Conservation (phyloP, 768 basidiomycete genomes). For the Panaeolus papilionaceus region DNA sequence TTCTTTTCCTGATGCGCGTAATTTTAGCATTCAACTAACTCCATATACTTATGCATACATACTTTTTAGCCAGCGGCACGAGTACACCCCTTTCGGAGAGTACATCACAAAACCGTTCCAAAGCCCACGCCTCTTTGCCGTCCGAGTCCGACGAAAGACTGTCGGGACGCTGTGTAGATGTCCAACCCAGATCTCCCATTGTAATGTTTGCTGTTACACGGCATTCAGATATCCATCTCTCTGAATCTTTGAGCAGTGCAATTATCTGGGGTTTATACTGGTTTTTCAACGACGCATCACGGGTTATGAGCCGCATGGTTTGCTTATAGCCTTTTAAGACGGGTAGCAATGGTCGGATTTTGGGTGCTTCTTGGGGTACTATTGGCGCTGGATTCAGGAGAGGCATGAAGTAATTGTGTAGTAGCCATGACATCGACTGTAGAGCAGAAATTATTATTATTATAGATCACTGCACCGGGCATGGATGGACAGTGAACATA, state of each 20-base stretch:
- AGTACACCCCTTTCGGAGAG: slow-evolving; percentile 76
- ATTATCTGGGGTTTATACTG: slow-evolving; percentile 58
- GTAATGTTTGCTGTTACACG: slow-evolving; percentile 62
- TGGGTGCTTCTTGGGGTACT: slow-evolving; percentile 34
- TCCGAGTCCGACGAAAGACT: slow-evolving; percentile 44
- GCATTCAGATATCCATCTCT: slow-evolving; percentile 82
- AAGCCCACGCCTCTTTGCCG: slow-evolving; percentile 66
- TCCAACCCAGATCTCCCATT: slow-evolving; percentile 58
- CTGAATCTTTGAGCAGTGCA: slow-evolving; percentile 62
- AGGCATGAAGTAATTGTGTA: slow-evolving; percentile 85
- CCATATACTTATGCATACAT: slow-evolving; percentile 40
- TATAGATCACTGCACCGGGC: slow-evolving; percentile 6
- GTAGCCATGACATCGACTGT: slow-evolving; percentile 84
- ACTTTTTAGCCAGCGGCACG: slow-evolving; percentile 89
- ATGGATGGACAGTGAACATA: slow-evolving; percentile 25
- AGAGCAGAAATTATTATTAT: slow-evolving; percentile 7
- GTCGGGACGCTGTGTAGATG: slow-evolving; percentile 32
- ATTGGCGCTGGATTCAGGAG: slow-evolving; percentile 62
- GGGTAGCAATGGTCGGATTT: slow-evolving; percentile 66
- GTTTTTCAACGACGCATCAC: slow-evolving; percentile 67
- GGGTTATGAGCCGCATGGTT: slow-evolving; percentile 62
- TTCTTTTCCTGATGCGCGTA: slow-evolving; percentile 57
- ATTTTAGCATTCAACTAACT: slow-evolving; percentile 48
- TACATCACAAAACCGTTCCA: slow-evolving; percentile 69
- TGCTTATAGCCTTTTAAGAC: slow-evolving; percentile 77